A percentile compares a stretch with the other conserved stretches of the same genome.
These are phyloP conservation scores for Aspergillus phoenicis DNA, from an alignment of 2,329 filamentous ascomycete genomes.

Conservation along the genomic window DNA sequence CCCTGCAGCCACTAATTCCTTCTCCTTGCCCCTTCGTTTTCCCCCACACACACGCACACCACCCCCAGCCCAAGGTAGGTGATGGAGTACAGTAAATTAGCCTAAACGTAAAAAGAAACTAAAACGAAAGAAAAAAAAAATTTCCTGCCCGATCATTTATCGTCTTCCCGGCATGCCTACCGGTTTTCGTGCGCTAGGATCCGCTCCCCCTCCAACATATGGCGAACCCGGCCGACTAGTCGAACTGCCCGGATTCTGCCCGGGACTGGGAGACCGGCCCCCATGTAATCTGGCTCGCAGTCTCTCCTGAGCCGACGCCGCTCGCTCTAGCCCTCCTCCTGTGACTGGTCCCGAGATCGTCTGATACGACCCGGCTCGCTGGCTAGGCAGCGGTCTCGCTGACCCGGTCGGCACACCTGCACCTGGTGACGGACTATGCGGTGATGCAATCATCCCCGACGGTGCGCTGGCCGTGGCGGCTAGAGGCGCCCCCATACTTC, in stretches of 20 bases:
- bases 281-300: slow-evolving; percentile 78
- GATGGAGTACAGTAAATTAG: neutral
- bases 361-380: slow-evolving; percentile 76
- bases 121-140: neutral
- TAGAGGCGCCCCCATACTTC: slow-evolving; percentile 24
- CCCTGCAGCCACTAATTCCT: slow-evolving; percentile 1
- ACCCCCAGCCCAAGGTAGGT: neutral
- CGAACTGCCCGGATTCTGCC: slow-evolving; percentile 20
- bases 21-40: neutral
- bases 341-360: slow-evolving; percentile 42
- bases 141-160: neutral
- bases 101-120: neutral
- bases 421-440: slow-evolving; percentile 31
- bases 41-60: neutral
- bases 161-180: slow-evolving; percentile 28
- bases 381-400: slow-evolving; percentile 68
- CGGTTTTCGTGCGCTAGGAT: slow-evolving; percentile 38
- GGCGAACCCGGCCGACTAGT: slow-evolving; percentile 16
- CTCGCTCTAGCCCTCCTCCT: slow-evolving; percentile 27
- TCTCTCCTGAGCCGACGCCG: slow-evolving; percentile 69
- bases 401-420: slow-evolving; percentile 26
- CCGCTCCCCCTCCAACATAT: slow-evolving; percentile 24
- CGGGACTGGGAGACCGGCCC: slow-evolving; percentile 39
- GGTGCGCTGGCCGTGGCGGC: slow-evolving; percentile 27
- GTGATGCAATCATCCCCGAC: slow-evolving; percentile 21